Percentiles rank a stretch among this genome's conserved stretches.
Conservation (phyloP, 371 early-diverging fungal species). For the Umbelopsis sp. region DNA sequence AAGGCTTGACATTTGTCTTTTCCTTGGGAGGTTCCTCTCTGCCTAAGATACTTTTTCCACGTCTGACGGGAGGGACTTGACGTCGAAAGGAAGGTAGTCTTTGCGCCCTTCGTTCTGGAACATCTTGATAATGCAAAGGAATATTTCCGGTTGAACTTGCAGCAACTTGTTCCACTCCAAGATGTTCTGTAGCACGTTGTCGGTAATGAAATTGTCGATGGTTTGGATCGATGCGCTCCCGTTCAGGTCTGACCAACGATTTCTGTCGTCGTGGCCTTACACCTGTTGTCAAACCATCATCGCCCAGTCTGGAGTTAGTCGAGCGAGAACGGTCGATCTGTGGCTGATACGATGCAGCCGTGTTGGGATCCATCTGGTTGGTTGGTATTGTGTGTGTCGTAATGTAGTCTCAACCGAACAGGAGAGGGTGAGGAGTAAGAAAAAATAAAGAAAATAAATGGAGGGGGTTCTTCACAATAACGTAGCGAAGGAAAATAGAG, state of each 20-base stretch:
- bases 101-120: conserved; percentile 13
- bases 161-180: conserved; percentile 27
- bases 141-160: conserved; percentile 44
- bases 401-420: too few species aligned
- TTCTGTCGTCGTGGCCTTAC: conserved; percentile 49
- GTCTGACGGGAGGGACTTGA: conserved; percentile 26
- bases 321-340: conserved; percentile 20
- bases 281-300: conserved; percentile 28
- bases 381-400: conserved; percentile 6
- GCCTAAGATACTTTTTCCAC: conserved; percentile 50
- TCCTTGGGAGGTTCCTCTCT: conserved; percentile 32
- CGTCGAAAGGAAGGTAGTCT: conserved; percentile 20
- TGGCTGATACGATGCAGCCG: neutral
- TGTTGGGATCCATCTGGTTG: neutral
- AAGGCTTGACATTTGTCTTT: neutral
- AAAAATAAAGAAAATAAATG: conserved; percentile 2
- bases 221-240: conserved; percentile 60
- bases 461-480: neutral
- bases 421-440: neutral
- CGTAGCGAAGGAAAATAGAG: neutral
- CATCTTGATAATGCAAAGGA: conserved; percentile 21
- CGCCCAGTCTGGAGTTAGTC: conserved; percentile 24
- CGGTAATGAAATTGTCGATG: conserved; percentile 60
- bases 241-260: conserved; percentile 73
- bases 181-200: conserved; percentile 45